A percentile compares a stretch with the other conserved stretches of the same genome.
These are phyloP conservation scores for Zoysia japonica DNA, from an alignment of 176 grass and related monocot genomes.

Conservation along the genomic window DNA sequence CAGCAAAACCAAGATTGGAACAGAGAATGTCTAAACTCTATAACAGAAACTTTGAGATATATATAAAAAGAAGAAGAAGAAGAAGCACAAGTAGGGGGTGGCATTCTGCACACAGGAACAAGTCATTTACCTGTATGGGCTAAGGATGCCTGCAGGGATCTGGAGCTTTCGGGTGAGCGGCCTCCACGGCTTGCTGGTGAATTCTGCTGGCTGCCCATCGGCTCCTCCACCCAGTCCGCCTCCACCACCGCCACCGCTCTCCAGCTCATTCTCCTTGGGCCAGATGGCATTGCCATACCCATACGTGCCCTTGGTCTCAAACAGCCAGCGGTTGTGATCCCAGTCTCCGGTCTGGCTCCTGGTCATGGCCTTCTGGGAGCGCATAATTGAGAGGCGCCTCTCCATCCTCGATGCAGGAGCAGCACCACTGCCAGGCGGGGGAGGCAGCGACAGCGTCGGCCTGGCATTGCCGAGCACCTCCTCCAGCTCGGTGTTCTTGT, in stretches of 20 bases:
- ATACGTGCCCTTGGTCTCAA: conserved; percentile 94
- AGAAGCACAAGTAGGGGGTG: no score
- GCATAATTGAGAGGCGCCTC: conserved; percentile 68
- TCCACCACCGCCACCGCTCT: background rate
- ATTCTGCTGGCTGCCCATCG: conserved; percentile 59
- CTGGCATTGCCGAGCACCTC: conserved; percentile 41
- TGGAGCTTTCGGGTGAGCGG: conserved; percentile 85
- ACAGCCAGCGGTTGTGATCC: conserved; percentile 94
- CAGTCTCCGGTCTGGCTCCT: conserved; percentile 88
- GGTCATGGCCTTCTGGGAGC: conserved; percentile 74
- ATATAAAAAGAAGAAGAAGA: no score
- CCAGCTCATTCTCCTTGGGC: conserved; percentile 69
- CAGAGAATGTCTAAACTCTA: no score
- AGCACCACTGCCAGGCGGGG: conserved; percentile 46
- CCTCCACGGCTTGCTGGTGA: conserved; percentile 87
- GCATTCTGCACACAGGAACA: background rate
- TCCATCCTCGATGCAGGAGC: conserved; percentile 55
- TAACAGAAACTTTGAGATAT: no score
- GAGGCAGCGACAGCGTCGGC: conserved; percentile 51
- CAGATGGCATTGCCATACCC: conserved; percentile 99
- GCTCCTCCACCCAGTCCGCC: conserved; percentile 42
- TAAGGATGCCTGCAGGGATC: conserved; percentile 75
- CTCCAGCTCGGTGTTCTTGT: conserved; percentile 80
- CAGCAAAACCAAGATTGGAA: conserved; percentile 1
- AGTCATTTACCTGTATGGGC: conserved; percentile 76